These are phyloP conservation scores for Neofusicoccum kwambonambiense DNA, from an alignment of 2,329 filamentous ascomycete species.

Conservation along the genomic window DNA sequence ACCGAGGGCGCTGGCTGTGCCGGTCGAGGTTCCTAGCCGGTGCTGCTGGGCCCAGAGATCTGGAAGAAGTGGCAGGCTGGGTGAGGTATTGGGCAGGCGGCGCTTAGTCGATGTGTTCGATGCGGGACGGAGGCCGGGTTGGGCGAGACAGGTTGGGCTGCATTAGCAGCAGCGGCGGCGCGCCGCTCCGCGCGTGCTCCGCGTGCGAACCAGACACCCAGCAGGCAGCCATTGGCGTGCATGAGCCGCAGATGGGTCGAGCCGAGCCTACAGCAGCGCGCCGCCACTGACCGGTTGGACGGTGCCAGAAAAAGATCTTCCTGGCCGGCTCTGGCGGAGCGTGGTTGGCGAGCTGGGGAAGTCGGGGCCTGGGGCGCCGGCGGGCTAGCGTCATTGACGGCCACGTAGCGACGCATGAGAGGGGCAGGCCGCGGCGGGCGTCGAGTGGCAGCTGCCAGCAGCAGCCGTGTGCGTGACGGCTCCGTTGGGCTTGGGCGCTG, in stretches of 20 bases:
- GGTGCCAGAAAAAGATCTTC: conserved; percentile 9
- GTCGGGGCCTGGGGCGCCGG: conserved; percentile 4
- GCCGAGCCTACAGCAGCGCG: conserved; percentile 14
- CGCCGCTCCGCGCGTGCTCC: conserved; percentile 3
- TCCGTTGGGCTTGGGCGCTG: not conserved
- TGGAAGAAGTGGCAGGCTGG: not conserved
- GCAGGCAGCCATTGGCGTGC: not conserved
- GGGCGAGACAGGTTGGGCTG: conserved; percentile 15
- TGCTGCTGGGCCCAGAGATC: not conserved
- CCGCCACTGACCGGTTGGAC: conserved; percentile 5
- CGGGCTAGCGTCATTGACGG: conserved; percentile 9
- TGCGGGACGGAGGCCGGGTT: conserved; percentile 1
- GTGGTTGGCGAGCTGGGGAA: conserved; percentile 13
- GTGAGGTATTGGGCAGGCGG: not conserved
- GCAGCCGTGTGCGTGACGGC: not conserved
- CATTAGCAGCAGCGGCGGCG: conserved; percentile 13
- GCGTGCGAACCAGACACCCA: not conserved
- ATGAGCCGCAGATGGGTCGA: conserved; percentile 16
- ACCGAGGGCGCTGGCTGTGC: too few species aligned
- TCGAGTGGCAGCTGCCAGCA: not conserved
- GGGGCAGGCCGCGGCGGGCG: not conserved
- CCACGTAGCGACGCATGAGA: conserved; percentile 15
- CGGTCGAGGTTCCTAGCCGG: too few species aligned
- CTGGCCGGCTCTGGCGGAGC: not conserved
- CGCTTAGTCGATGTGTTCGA: not conserved